Conservation (phyloP, 371 early-diverging fungal species). For the Gilbertella persicaria region DNA sequence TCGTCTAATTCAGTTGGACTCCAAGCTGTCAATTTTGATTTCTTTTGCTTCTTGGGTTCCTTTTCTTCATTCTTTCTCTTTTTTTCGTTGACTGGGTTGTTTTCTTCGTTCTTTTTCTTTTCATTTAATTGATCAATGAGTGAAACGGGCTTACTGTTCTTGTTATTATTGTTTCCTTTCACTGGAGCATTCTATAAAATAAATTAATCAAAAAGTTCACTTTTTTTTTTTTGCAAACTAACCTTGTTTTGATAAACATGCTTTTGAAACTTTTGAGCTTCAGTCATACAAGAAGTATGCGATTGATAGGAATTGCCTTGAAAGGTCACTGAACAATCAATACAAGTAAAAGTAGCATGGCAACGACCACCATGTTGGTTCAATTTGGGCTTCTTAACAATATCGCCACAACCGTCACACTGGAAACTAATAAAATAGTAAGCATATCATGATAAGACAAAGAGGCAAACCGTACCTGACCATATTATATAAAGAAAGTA, state of each 20-base stretch:
- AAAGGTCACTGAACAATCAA: conserved; percentile 91
- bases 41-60: conserved; percentile 34
- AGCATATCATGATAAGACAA: not conserved
- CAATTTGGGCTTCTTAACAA: conserved; percentile 90
- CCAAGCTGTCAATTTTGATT: conserved; percentile 26
- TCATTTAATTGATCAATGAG: conserved; percentile 63
- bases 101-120: conserved; percentile 45
- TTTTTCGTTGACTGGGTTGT: conserved; percentile 4
- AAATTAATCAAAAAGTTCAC: not conserved
- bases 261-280: conserved; percentile 90
- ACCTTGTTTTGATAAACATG: conserved; percentile 63
- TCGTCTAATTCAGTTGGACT: conserved; percentile 28
- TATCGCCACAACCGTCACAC: conserved; percentile 89
- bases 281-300: conserved; percentile 88
- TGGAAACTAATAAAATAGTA: conserved; percentile 54
- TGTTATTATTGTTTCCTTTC: conserved; percentile 33
- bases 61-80: conserved; percentile 31
- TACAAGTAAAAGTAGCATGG: conserved; percentile 83
- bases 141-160: conserved; percentile 43
- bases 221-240: not conserved
- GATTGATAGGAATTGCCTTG: conserved; percentile 70
- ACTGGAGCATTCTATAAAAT: too few relatives aligned
- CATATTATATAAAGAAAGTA: not conserved
- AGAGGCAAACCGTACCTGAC: not conserved
- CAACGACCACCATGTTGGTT: conserved; percentile 84